These are phyloP conservation scores for Trichoderma endophyticum DNA, from an alignment of 2,329 filamentous ascomycete genomes.

Conservation along the genomic window DNA sequence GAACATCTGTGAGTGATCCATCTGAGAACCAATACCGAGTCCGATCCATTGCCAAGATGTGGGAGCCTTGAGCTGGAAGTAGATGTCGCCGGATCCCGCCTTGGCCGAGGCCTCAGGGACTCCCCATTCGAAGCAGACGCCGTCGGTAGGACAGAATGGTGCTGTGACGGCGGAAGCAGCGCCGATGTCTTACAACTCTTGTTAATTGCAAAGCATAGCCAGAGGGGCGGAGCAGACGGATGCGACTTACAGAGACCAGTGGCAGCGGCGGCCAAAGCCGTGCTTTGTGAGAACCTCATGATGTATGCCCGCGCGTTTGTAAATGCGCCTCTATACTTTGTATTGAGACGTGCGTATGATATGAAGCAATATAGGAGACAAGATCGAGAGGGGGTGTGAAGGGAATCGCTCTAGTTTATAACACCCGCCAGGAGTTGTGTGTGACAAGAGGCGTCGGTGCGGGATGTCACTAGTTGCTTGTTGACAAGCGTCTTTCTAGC, in stretches of 20 bases:
- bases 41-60: constrained; percentile 54
- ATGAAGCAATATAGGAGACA: not conserved
- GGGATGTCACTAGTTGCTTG: not conserved
- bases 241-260: constrained; percentile 21
- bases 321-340: not conserved
- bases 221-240: not conserved
- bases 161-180: constrained; percentile 28
- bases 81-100: constrained; percentile 53
- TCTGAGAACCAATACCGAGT: constrained; percentile 53
- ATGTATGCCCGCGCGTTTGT: not conserved
- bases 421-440: not conserved
- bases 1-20: constrained; percentile 60
- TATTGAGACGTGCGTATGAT: not conserved
- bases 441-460: not conserved
- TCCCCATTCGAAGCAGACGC: constrained; percentile 55
- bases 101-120: constrained; percentile 50
- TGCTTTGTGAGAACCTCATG: constrained; percentile 17
- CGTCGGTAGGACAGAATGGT: constrained; percentile 40
- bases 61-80: constrained; percentile 58
- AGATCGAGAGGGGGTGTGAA: not conserved
- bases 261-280: constrained; percentile 17
- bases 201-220: not conserved
- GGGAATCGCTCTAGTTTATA: not conserved
- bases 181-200: constrained; percentile 22
- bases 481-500: not conserved